These are phyloP conservation scores for Microcyclospora pomicola DNA, from an alignment of 2,329 filamentous ascomycete genomes.

Conservation along the genomic window DNA sequence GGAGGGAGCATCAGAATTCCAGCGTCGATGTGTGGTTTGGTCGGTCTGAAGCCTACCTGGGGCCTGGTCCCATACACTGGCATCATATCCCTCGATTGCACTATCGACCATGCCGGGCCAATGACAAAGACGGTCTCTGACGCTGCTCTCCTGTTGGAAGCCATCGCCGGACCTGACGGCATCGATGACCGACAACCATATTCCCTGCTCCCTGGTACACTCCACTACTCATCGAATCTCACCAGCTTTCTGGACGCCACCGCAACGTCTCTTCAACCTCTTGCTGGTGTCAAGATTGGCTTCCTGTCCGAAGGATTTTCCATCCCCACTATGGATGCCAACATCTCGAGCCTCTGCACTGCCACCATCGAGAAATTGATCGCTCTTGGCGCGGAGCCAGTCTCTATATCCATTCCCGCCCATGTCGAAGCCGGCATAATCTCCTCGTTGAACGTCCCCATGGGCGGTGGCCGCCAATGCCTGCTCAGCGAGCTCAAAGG, in stretches of 20 bases:
- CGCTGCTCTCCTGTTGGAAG: slow-evolving; percentile 30
- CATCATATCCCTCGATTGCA: slow-evolving; percentile 27
- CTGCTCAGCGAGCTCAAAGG: slow-evolving; percentile 5
- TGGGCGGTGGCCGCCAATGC: slow-evolving; percentile 5
- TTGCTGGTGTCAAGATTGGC: slow-evolving; percentile 28
- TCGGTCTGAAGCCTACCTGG: slow-evolving; percentile 33
- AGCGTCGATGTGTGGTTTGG: slow-evolving; percentile 23
- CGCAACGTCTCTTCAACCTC: slow-evolving; percentile 5
- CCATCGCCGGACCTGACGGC: slow-evolving; percentile 36
- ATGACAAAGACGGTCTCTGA: slow-evolving; percentile 32
- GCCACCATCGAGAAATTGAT: slow-evolving; percentile 24
- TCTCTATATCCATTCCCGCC: slow-evolving; percentile 31
- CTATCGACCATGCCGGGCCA: slow-evolving; percentile 33
- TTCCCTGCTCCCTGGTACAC: slow-evolving; percentile 16
- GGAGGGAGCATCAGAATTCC: slow-evolving; percentile 27
- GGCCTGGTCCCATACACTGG: slow-evolving; percentile 39
- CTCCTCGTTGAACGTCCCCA: slow-evolving; percentile 23
- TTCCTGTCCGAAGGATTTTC: slow-evolving; percentile 31
- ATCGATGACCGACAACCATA: slow-evolving; percentile 26
- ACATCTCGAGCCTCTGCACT: slow-evolving; percentile 24
- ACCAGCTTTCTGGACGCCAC: slow-evolving; percentile 4
- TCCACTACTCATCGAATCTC: slow-evolving; percentile 19
- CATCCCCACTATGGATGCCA: slow-evolving; percentile 22
- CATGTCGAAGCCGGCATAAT: slow-evolving; percentile 32
- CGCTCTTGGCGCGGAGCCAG: slow-evolving; percentile 28